phyloP scores from a whole-genome alignment of 192 early-diverging fungal genomes.

The Linnemannia elongata region DNA sequence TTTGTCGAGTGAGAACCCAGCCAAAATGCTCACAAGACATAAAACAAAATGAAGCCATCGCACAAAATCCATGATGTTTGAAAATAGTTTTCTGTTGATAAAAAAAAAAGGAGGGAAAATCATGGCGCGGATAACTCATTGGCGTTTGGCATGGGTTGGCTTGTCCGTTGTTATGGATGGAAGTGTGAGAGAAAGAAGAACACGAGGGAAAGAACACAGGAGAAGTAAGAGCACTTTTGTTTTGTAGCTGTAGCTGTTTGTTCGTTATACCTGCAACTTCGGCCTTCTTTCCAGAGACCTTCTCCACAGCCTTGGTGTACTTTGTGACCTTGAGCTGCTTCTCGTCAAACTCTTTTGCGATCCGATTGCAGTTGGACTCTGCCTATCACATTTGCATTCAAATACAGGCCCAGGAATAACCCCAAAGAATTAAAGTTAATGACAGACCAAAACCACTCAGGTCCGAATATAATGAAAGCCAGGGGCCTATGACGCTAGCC shows the following conservation, averaged over 20 bases:
- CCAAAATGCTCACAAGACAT: conserved; percentile 3
- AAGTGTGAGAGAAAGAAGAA: neutral
- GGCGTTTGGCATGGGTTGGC: neutral
- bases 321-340: conserved; percentile 51
- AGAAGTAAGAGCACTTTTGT: neutral
- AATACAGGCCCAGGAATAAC: neutral
- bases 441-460: neutral
- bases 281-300: conserved; percentile 46
- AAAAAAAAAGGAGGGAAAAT: conserved; percentile 1
- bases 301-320: conserved; percentile 41
- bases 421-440: conserved; percentile 28
- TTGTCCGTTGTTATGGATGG: no score
- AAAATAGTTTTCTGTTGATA: neutral
- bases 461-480: neutral
- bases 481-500: neutral
- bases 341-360: conserved; percentile 55
- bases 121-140: no score
- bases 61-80: neutral
- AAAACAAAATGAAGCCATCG: conserved; percentile 1
- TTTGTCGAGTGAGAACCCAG: neutral
- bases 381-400: conserved; percentile 22
- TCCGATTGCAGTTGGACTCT: conserved; percentile 43
- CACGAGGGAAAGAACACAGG: neutral
- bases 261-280: conserved; percentile 33
- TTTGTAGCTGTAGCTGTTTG: neutral